These are phyloP conservation scores for Podospora pseudopauciseta DNA, from an alignment of 495 filamentous ascomycete species.

Conservation along the genomic window DNA sequence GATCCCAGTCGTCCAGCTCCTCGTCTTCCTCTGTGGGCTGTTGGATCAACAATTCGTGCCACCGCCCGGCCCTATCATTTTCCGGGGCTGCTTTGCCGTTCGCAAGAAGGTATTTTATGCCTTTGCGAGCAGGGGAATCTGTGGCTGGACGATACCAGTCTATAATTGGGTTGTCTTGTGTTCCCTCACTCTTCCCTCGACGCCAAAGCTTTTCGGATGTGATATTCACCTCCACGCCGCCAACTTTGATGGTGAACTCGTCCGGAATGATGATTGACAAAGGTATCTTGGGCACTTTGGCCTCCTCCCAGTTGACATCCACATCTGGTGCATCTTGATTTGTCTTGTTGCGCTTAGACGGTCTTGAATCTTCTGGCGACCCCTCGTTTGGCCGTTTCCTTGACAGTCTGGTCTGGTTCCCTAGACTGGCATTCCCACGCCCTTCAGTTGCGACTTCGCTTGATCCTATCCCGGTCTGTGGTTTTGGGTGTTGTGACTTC, in stretches of 20 bases:
- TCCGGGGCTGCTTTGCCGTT: neutral
- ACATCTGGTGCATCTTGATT: neutral
- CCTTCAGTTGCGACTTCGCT: too few species aligned
- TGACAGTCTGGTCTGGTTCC: neutral
- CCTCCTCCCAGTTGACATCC: neutral
- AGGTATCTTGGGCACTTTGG: too few species aligned
- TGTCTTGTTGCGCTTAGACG: neutral
- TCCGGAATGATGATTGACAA: neutral
- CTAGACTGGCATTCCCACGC: neutral
- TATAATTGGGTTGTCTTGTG: neutral
- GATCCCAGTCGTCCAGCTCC: neutral
- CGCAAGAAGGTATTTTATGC: neutral
- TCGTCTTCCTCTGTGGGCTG: neutral
- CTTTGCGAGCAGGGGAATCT: neutral
- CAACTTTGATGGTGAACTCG: neutral
- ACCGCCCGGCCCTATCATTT: too few species aligned
- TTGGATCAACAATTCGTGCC: too few species aligned
- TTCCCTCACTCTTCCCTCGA: neutral
- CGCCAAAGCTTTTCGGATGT: neutral
- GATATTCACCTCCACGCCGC: neutral
- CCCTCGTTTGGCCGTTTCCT: neutral
- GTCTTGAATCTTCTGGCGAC: neutral
- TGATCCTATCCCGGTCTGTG: too few species aligned
- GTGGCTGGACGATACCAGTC: neutral
- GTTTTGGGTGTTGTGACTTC: too few species aligned